Evolutionary conservation across 2,329 filamentous ascomycete species (phyloP).

Genomic region (Beauveria australis): DNA sequence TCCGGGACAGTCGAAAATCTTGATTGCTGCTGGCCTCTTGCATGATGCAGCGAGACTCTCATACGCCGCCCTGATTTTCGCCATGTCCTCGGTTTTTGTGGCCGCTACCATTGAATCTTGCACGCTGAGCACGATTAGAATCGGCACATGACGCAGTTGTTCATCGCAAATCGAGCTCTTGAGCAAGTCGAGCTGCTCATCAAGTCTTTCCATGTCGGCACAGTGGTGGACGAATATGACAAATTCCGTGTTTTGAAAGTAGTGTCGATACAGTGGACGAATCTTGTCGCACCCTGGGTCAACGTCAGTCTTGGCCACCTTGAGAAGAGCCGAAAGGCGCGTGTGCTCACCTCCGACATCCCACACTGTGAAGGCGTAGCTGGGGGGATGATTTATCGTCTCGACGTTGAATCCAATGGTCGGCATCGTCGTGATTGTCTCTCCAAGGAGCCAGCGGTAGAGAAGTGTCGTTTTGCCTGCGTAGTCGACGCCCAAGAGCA

Average conservation of each 20-base stretch:
- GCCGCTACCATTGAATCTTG: constrained; percentile 20
- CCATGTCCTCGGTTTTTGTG: constrained; percentile 16
- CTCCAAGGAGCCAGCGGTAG: constrained; percentile 78
- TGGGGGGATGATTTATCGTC: constrained; percentile 41
- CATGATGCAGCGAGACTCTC: constrained; percentile 1
- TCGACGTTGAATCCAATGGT: constrained; percentile 96
- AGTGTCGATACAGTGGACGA: constrained; percentile 20
- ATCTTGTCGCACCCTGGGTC: constrained; percentile 20
- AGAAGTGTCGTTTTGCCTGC: constrained; percentile 69
- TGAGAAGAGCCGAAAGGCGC: background rate
- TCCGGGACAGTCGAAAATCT: constrained; percentile 18
- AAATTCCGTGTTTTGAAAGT: constrained; percentile 18
- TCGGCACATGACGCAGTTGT: constrained; percentile 19
- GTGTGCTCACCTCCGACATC: constrained; percentile 20
- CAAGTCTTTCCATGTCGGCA: constrained; percentile 17
- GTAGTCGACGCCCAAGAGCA: background rate
- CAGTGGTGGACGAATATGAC: constrained; percentile 24
- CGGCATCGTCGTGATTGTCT: constrained; percentile 89
- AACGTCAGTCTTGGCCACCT: background rate
- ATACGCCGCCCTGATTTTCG: background rate
- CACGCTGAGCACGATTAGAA: constrained; percentile 22
- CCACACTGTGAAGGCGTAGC: constrained; percentile 20
- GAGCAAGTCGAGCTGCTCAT: constrained; percentile 21
- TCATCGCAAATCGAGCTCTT: constrained; percentile 16
- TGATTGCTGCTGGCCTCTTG: constrained; percentile 10